Base-by-base conservation (phyloP, 2,329 filamentous ascomycete species). In the Monilinia polystroma region DNA sequence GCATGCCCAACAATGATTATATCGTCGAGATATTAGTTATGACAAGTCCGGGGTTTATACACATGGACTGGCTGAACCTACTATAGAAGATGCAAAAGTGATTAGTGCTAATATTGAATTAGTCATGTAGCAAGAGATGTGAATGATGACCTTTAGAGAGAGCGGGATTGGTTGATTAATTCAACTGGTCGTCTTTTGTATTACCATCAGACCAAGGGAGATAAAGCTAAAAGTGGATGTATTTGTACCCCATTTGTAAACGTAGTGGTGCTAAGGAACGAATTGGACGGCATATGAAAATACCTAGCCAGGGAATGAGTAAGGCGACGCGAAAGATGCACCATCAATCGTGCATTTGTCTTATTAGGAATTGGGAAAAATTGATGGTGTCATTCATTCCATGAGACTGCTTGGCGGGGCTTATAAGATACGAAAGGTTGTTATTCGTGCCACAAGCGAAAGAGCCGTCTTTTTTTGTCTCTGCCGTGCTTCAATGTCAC, bases 131-230 rank as follows among this genome's bases (percentile, higher is more conserved):
- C 58, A 62, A 41, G 29, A 52, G 45, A 51, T 26, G 14, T 26
- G 47, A 38, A 51, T 62, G 58, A 51, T 60, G 58, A 62, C 58
- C 45, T 26, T 51, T 62, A 62, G 45, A 51, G 32, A 26, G 51
- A n/a, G n/a, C 10, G 20, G 58, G 58, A 62, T 62, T 62, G 58
- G 58, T 41, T 14, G 58, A 41, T 38, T 38, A n/a, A 26, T 51
- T 23, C 8, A 8, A 26, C 16, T 26, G 58, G 58, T 41, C 45
- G 58, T 60, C 6, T 14, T 26, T n/a, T 60, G 45, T 60, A 18
- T 26, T 20, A 51, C 45, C 4, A 51, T 51, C 14, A 38, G 14
- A 51, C 49, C 14, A 51, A 60, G 20, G 58, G 32, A 62, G 45
- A 38, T 38, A 62, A 35, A 51, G 58, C 7, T 20, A 38, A 52